Conservation (phyloP, 371 early-diverging fungal species). For the Phascolomyces articulosus region DNA sequence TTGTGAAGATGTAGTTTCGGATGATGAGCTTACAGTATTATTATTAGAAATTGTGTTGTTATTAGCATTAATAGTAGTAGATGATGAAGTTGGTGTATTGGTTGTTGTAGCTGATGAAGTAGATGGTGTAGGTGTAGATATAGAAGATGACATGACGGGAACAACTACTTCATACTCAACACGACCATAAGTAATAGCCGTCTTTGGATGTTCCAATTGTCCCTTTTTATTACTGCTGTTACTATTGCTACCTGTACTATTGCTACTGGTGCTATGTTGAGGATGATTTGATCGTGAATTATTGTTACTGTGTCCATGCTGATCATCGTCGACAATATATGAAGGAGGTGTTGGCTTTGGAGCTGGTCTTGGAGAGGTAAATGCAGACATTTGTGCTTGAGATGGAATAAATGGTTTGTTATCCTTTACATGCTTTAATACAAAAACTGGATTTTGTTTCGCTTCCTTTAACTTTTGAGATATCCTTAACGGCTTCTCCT, state of each 20-base stretch:
- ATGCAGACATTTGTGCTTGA: slow-evolving; percentile 11
- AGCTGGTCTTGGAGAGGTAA: slow-evolving; percentile 28
- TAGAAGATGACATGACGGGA: slow-evolving; percentile 48
- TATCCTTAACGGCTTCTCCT: slow-evolving; percentile 82
- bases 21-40: background rate
- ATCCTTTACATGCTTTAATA: slow-evolving; percentile 76
- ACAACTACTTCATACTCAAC: slow-evolving; percentile 46
- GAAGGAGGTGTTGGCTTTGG: slow-evolving; percentile 20
- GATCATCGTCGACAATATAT: slow-evolving; percentile 5
- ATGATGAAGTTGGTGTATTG: background rate
- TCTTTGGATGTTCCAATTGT: slow-evolving; percentile 17
- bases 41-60: background rate
- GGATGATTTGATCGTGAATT: background rate
- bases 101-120: slow-evolving; percentile 2
- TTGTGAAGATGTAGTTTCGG: background rate
- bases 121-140: slow-evolving; percentile 39
- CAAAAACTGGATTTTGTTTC: slow-evolving; percentile 77
- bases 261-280: background rate
- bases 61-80: slow-evolving; percentile 5
- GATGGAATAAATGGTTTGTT: slow-evolving; percentile 50
- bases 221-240: slow-evolving; percentile 7
- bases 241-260: background rate
- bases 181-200: slow-evolving; percentile 41
- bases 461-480: slow-evolving; percentile 81
- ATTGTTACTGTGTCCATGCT: background rate